Evolutionary conservation across 345 rosid species (phyloP), one percentile per base, ranked within the genome.

Genomic region (Citrus unshiu): DNA sequence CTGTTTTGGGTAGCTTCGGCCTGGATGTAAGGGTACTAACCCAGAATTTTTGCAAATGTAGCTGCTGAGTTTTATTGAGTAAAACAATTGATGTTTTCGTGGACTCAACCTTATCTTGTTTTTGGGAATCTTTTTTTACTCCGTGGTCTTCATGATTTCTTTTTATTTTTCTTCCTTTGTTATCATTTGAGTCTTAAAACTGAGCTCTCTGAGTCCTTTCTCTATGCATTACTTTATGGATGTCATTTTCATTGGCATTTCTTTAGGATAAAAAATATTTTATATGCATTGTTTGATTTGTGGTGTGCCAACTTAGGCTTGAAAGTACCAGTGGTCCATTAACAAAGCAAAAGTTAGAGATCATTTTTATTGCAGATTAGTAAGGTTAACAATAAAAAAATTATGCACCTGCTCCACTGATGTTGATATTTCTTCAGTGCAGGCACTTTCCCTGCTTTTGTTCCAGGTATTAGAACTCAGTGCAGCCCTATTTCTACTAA

Each of bases 381-480:
- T 34, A 56, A 4, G 13, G 30, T 22, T 35, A 24, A 4, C 80
- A 9, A 68, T 27, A 4, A 43, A 43, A 43, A 18, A 60, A 63
- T 29, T 66, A 61, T 57, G 69, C 69, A 77, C 54, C 61, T 43
- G 77, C 14, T 29, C 14, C 6, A 72, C 61, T 70, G 64, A 65
- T 27, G 12, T 68, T 85, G 80, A 21, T 34, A 46, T 65, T 65
- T 77, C 54, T 49, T 51, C 60, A 64, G 25, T 73, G 76, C 89
- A 95, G 97, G 91, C 87, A 64, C 34, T 89, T 9, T 95, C 92
- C 19, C 82, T 95, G 70, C 83, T 95, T 32, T 75, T 60, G 32
- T 60, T 93, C 63, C 91, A 92, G 78, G 68, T 77, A 63, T 70
- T 88, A 64, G 98, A 95, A 88, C 90, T 95, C 43, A 9, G 78